phyloP scores from a whole-genome alignment of 1,139 yeast genomes.

The Geotrichum europaeum region DNA sequence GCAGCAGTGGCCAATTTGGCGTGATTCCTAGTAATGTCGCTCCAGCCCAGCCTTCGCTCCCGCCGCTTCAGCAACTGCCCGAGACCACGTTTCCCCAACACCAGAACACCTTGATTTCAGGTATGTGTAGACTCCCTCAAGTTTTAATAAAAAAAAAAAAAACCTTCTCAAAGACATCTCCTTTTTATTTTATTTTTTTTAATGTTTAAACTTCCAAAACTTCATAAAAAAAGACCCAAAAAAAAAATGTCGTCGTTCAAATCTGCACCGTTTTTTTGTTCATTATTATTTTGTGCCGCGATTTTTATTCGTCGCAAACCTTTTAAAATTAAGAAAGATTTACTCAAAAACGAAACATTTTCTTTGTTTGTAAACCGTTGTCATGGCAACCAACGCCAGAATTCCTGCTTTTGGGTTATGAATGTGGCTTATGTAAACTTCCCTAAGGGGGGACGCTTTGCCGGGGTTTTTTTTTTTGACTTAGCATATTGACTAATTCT shows the following conservation, averaged over 20 bases:
- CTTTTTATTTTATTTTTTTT: background rate
- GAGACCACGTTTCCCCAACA: background rate
- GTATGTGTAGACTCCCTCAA: background rate
- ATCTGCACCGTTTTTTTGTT: background rate
- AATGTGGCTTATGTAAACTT: background rate
- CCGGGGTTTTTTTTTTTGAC: background rate
- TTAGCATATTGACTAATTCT: background rate
- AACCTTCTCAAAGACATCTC: background rate
- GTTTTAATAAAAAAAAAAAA: too few relatives aligned
- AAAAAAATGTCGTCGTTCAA: background rate
- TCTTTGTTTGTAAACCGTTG: background rate
- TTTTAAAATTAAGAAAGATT: background rate
- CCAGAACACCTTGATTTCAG: background rate
- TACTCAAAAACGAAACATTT: background rate
- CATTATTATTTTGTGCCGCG: background rate
- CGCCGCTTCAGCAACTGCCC: background rate
- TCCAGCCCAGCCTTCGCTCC: background rate
- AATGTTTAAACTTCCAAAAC: background rate
- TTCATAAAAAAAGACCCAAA: background rate
- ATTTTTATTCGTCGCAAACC: background rate
- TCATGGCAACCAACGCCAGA: background rate
- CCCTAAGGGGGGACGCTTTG: background rate
- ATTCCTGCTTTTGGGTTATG: background rate
- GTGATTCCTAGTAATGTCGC: background rate
- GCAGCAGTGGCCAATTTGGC: background rate